Evolutionary conservation across 2,329 filamentous ascomycete species (phyloP).

Genomic region (Zalaria sp.): DNA sequence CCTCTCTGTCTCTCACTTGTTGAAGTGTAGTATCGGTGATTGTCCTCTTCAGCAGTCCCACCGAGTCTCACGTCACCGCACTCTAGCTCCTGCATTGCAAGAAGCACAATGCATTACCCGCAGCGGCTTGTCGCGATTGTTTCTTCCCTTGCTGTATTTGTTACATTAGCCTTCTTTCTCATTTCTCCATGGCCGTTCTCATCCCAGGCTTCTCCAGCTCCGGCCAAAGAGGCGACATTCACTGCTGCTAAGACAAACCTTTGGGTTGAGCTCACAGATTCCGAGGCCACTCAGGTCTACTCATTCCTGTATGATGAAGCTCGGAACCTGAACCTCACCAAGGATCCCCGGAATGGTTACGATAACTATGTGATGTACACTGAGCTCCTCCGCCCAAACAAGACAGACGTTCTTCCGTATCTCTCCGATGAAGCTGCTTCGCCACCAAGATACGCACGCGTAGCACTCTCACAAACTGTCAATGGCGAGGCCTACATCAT

Average conservation of each 20-base stretch:
- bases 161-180: too few relatives aligned
- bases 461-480: conserved; percentile 26
- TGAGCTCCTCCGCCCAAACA: conserved; percentile 34
- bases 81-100: too few relatives aligned
- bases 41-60: too few relatives aligned
- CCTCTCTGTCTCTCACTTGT: too few relatives aligned
- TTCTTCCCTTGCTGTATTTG: too few relatives aligned
- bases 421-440: conserved; percentile 22
- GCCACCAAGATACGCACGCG: conserved; percentile 31
- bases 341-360: conserved; percentile 8
- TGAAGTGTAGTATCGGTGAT: too few relatives aligned
- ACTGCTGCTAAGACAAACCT: conserved; percentile 29
- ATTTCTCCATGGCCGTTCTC: too few relatives aligned
- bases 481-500: conserved; percentile 23
- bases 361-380: conserved; percentile 16
- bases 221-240: conserved; percentile 3
- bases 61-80: too few relatives aligned
- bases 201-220: too few relatives aligned
- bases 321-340: conserved; percentile 12
- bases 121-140: too few relatives aligned
- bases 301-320: conserved; percentile 24
- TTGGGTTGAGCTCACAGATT: conserved; percentile 24
- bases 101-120: too few relatives aligned
- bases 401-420: conserved; percentile 33
- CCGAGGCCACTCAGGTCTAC: conserved; percentile 24